Conservation (phyloP, 2,329 filamentous ascomycete genomes). For the Magnaporthales sp. region DNA sequence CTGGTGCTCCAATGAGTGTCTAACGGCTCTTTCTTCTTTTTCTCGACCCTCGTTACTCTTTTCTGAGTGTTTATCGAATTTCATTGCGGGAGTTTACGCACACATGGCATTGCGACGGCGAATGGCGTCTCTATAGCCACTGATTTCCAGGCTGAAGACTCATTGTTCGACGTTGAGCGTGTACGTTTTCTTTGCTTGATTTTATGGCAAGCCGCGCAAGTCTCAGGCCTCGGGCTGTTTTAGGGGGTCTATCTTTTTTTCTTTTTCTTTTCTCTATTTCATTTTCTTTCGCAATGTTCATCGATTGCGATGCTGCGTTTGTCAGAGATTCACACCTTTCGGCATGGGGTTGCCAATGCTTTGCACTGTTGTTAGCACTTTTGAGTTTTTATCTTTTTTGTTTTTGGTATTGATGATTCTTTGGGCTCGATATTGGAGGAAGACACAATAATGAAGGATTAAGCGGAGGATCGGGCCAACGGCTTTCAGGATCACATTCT, state of each 20-base stretch:
- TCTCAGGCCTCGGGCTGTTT: neutral
- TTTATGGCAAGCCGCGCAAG: neutral
- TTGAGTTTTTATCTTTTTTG: neutral
- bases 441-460: neutral
- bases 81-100: neutral
- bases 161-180: neutral
- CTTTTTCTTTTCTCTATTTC: neutral
- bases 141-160: neutral
- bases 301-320: neutral
- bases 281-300: neutral
- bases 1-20: neutral
- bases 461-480: neutral
- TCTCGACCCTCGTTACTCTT: neutral
- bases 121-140: neutral
- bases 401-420: neutral
- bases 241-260: neutral
- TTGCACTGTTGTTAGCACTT: neutral
- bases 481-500: neutral
- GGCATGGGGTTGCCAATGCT: neutral
- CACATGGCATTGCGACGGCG: slow-evolving; percentile 1
- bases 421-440: neutral
- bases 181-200: neutral
- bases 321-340: neutral
- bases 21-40: neutral
- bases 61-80: neutral